Percentiles rank a stretch among this genome's conserved stretches.
These are phyloP conservation scores for Suillus weaverae DNA, from an alignment of 768 basidiomycete genomes.

Conservation along the genomic window DNA sequence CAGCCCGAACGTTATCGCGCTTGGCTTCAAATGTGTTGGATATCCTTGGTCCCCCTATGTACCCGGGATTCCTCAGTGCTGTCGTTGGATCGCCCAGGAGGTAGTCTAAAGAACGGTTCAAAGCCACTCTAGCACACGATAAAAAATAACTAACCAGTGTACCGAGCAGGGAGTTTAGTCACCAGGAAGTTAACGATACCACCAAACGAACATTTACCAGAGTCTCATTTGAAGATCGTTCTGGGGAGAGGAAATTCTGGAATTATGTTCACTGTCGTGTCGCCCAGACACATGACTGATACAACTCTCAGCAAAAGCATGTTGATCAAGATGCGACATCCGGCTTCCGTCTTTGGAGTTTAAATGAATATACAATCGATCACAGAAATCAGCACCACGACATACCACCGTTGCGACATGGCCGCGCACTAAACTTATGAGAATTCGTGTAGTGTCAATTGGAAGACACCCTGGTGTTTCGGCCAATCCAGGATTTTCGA, in stretches of 20 bases:
- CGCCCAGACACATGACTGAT: slow-evolving; percentile 15
- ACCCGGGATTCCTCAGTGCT: background rate
- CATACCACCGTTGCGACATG: background rate
- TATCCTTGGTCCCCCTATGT: slow-evolving; percentile 1
- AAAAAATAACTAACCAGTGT: slow-evolving; percentile 7
- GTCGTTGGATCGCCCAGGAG: slow-evolving; percentile 15
- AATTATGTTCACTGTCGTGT: slow-evolving; percentile 21
- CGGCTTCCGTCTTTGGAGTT: background rate
- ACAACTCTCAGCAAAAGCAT: background rate
- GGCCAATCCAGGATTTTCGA: slow-evolving; percentile 7
- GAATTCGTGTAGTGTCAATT: background rate
- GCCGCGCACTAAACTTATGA: background rate
- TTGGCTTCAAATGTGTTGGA: slow-evolving; percentile 22
- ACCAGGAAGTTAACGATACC: slow-evolving; percentile 14
- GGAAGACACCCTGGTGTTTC: slow-evolving; percentile 8
- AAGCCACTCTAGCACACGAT: background rate
- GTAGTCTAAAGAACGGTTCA: slow-evolving; percentile 12
- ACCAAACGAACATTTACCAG: slow-evolving; percentile 18
- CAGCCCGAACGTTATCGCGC: slow-evolving; percentile 17
- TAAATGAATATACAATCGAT: background rate
- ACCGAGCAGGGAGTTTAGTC: slow-evolving; percentile 13
- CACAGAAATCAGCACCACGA: background rate
- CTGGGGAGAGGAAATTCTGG: slow-evolving; percentile 23
- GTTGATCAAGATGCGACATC: background rate
- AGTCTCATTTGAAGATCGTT: slow-evolving; percentile 12